Evolutionary conservation across 805 yeast genomes (phyloP), one percentile per base, ranked within the genome.

Genomic region (Komagataella kurtzmanii): DNA sequence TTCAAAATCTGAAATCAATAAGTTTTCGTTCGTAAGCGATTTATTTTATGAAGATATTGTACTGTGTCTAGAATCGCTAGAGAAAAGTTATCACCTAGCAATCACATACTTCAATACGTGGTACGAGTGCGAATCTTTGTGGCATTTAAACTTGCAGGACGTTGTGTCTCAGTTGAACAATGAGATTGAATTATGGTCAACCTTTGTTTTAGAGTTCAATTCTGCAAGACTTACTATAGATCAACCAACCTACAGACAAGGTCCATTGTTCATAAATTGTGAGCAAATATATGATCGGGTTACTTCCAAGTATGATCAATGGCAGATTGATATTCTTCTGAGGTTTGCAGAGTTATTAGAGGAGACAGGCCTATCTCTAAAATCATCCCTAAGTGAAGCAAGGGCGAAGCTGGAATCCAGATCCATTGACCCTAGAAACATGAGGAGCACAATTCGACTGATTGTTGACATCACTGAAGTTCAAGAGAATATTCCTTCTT

Each of bases 121-220:
- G 95, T 57, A 59, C 1, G 65, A 64, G 18, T 68, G 83, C 24
- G 85, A 81, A 58, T 62, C 73, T 1, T 61, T 85, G 3, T 82
- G 89, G 87, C 81, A 76, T 54, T 57, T 82, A 7, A 68, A 72
- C 12, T 57, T 73, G 0, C 72, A 70, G 2, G 68, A 68, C 0
- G 72, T 79, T 3, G 63, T 63, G 21, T 54, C 55, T 2, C 50
- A 56, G 7, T 59, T 79, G 2, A 69, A 67, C 1, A 54, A 51
- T 2, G 66, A 70, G 50, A 48, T 80, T 10, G 52, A 53, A 0
- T 51, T 55, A 3, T 85, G 93, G 91, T 58, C 77, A 24, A 61
- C 64, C 1, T 57, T 73, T 1, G 61, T 81, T 19, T 60, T 64
- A 1, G 76, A 76, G 6, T 62, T 82, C 17, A 24, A 44, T 17